Base-by-base conservation (phyloP, 768 basidiomycete species). In the Kwoniella mangroviensis region DNA sequence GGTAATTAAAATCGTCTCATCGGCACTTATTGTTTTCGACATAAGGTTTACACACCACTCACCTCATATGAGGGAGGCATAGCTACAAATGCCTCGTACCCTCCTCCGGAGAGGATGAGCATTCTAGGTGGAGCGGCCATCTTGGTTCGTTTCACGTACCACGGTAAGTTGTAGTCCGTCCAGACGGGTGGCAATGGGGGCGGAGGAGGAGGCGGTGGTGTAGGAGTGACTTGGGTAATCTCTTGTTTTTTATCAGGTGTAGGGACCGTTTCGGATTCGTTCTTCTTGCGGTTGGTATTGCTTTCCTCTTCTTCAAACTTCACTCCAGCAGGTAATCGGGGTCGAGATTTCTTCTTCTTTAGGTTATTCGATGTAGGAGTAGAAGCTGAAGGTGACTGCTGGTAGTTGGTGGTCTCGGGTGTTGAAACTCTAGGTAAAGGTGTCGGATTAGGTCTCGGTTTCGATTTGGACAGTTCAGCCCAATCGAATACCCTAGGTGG, bases 101-200 rank as follows among this genome's bases (percentile, higher is more conserved):
- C 77, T 4, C 78, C 79, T 54, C 78, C 79, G 51, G 73, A 62
- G 53, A 83, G 76, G 68, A 80, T 74, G 53, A 80, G 67, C 82
- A 83, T 83, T 26, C 82, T 57, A 12, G 81, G 78, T 19, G 82
- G 81, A 43, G 71, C 67, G 1, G 75, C 60, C 75, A 72, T 73
- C 28, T 56, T 71, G 45, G 28, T n/a, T 61, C 65, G 26, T 55
- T 49, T 42, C 58, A 19, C 34, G 41, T 42, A 53, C 22, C 57
- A 24, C 17, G 60, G 41, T 61, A 54, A 51, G 41, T 24, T 56
- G 60, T 43, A 22, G 45, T 49, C 19, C 26, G 49, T 65, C 40
- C 34, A 63, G 57, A 28, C 52, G 51, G 63, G 41, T 26, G 43
- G 45, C 11, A 34, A 49, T 2, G 49, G 24, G 28, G 62, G 51